These are phyloP conservation scores for Mortierella sp. DNA, from an alignment of 371 early-diverging fungal species.

Conservation along the genomic window DNA sequence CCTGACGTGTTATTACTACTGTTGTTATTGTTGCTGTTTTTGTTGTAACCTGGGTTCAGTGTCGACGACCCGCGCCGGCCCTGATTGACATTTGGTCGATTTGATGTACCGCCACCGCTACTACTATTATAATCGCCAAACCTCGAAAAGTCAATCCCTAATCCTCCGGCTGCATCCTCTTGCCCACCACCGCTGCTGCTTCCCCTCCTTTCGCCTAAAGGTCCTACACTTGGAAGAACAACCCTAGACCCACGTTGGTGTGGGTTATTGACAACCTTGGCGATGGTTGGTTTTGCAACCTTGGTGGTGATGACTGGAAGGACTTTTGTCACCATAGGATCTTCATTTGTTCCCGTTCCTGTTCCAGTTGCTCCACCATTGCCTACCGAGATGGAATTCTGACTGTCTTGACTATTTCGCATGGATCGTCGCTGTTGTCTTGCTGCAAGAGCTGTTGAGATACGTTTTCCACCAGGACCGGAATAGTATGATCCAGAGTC, in stretches of 20 bases:
- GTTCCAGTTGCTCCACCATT: not conserved
- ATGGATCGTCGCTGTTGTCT: slow-evolving; percentile 47
- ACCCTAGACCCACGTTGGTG: slow-evolving; percentile 32
- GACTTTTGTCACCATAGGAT: slow-evolving; percentile 29
- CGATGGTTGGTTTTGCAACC: slow-evolving; percentile 32
- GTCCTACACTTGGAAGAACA: slow-evolving; percentile 11
- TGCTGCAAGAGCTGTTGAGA: slow-evolving; percentile 38
- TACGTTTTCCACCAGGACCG: slow-evolving; percentile 30
- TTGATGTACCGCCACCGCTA: not conserved
- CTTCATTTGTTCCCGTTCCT: slow-evolving; percentile 2
- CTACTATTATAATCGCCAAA: not conserved
- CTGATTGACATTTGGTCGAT: slow-evolving; percentile 11
- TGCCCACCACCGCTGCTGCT: slow-evolving; percentile 7
- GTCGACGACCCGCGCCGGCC: slow-evolving; percentile 33
- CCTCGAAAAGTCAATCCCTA: slow-evolving; percentile 34
- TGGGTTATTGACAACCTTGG: slow-evolving; percentile 27
- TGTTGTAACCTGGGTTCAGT: slow-evolving; percentile 30
- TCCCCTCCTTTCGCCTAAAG: slow-evolving; percentile 12
- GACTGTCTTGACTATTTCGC: slow-evolving; percentile 47
- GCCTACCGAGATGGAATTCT: not conserved
- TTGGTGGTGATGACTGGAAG: slow-evolving; percentile 31
- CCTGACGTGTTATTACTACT: not conserved
- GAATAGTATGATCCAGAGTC: slow-evolving; percentile 33
- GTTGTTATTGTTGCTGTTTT: slow-evolving; percentile 6
- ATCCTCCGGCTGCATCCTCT: slow-evolving; percentile 2